phyloP scores from a whole-genome alignment of 495 filamentous ascomycete genomes.

The Lasiosphaeria miniovina region DNA sequence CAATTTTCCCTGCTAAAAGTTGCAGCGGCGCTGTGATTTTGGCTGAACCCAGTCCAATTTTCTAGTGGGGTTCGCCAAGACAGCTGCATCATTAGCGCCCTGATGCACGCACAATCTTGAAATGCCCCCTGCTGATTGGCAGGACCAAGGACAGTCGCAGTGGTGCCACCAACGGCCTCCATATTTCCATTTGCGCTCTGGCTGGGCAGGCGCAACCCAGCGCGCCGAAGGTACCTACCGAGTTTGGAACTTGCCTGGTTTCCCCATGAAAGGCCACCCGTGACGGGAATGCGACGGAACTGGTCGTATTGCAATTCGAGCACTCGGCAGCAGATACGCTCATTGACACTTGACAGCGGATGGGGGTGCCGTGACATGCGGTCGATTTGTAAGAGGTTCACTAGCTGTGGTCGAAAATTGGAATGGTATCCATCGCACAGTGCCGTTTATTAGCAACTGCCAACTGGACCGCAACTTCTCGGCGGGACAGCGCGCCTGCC shows the following conservation, averaged over 20 bases:
- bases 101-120: constrained; percentile 5
- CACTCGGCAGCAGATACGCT: too few species aligned
- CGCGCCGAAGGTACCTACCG: neutral
- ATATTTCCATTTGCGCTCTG: constrained; percentile 1
- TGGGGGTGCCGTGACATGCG: too few species aligned
- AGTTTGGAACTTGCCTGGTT: neutral
- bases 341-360: too few species aligned
- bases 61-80: constrained; percentile 8
- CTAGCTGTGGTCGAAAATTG: too few species aligned
- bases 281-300: neutral
- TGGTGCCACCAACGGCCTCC: constrained; percentile 6
- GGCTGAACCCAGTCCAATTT: constrained; percentile 10
- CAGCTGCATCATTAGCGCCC: constrained; percentile 5
- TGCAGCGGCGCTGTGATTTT: constrained; percentile 2
- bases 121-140: neutral
- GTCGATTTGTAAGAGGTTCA: too few species aligned
- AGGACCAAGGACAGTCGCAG: neutral
- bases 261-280: neutral
- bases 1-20: constrained; percentile 1
- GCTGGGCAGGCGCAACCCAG: neutral
- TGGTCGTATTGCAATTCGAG: too few species aligned
- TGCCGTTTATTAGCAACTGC: too few species aligned
- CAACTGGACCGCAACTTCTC: too few species aligned
- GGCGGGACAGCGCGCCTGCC: too few species aligned
- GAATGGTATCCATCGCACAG: too few species aligned